Evolutionary conservation across 768 basidiomycete species (phyloP).

Genomic region (Favolaschia claudopus): DNA sequence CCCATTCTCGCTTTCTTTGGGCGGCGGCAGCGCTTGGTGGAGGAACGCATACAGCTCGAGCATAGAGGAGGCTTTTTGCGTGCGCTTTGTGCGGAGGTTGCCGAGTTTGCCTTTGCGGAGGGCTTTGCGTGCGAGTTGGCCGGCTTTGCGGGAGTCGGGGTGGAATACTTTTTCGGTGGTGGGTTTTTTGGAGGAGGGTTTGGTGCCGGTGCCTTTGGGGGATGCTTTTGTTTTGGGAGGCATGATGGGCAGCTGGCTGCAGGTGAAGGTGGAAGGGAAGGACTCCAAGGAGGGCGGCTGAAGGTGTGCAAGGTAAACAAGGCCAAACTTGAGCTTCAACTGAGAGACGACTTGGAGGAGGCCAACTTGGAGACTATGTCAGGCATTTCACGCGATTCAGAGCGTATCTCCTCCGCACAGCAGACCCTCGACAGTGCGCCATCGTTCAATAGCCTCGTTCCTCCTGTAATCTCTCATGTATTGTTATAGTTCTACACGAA

Average conservation of each 20-base stretch:
- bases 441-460: conserved; percentile 26
- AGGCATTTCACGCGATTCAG: conserved; percentile 57
- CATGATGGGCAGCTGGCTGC: conserved; percentile 32
- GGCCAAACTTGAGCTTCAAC: too few relatives aligned
- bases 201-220: conserved; percentile 29
- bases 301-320: too few relatives aligned
- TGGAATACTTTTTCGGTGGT: conserved; percentile 88
- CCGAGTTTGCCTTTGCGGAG: conserved; percentile 74
- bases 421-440: conserved; percentile 77
- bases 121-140: conserved; percentile 71
- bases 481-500: conserved; percentile 75
- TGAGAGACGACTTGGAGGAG: neutral
- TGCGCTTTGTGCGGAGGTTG: conserved; percentile 60
- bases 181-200: conserved; percentile 58
- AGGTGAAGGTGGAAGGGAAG: neutral
- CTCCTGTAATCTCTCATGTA: neutral
- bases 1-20: neutral
- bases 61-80: conserved; percentile 54
- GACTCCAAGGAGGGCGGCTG: too few relatives aligned
- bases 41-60: conserved; percentile 82
- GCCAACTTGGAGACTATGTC: neutral
- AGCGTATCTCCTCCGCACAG: conserved; percentile 68
- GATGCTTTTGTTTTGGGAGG: conserved; percentile 50
- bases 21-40: conserved; percentile 58
- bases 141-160: conserved; percentile 85